A percentile compares a stretch with the other conserved stretches of the same genome.
phyloP scores from a whole-genome alignment of 2,329 filamentous ascomycete genomes.

The Nothophoma quercina region DNA sequence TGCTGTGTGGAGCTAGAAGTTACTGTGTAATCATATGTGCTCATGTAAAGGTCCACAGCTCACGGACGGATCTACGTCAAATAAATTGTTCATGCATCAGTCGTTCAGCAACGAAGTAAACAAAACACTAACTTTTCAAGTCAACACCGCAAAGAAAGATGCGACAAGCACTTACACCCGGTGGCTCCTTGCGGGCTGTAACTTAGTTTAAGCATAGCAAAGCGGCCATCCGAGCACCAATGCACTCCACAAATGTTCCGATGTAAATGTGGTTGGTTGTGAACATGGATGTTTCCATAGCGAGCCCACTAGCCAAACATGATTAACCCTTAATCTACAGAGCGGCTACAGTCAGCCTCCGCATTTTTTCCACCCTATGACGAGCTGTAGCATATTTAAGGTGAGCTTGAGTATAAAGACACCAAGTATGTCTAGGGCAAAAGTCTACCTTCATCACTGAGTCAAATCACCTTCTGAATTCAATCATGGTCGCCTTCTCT shows the following conservation, averaged over 20 bases:
- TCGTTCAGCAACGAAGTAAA: neutral
- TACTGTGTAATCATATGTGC: too few species aligned
- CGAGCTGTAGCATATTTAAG: neutral
- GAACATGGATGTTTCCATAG: neutral
- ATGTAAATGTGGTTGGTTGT: neutral
- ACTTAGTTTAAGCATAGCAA: neutral
- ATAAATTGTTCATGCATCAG: neutral
- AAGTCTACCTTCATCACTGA: slow-evolving; percentile 14
- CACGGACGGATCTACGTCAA: too few species aligned
- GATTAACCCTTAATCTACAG: neutral
- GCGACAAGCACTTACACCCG: neutral
- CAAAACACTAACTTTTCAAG: too few species aligned
- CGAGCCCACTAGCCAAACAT: too few species aligned
- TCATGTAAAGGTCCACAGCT: too few species aligned
- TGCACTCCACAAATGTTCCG: neutral
- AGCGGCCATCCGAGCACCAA: neutral
- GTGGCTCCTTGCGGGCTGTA: neutral
- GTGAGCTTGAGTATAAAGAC: neutral
- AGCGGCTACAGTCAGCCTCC: neutral
- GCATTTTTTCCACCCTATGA: neutral
- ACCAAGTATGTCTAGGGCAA: neutral
- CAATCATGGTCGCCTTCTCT: slow-evolving; percentile 42
- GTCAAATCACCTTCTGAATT: slow-evolving; percentile 12
- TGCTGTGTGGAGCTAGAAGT: too few species aligned
- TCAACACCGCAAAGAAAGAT: neutral